Base-by-base conservation (phyloP, 75 land plant species). In the Chamaecyparis obtusa region DNA sequence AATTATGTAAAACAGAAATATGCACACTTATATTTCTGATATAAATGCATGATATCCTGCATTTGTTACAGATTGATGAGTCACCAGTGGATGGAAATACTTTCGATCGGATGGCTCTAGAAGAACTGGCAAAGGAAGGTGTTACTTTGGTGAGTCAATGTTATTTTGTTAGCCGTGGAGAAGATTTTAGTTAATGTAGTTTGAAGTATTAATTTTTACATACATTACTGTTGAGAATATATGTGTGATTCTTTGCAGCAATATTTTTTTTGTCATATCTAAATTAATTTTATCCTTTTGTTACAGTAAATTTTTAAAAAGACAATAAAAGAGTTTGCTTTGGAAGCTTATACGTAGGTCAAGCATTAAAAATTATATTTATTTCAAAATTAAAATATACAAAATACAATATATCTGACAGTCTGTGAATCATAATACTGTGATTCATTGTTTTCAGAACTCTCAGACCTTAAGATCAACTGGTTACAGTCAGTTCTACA, bases 111-210 rank as follows among this genome's bases (percentile, higher is more conserved):
- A 87, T 84, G 81, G 93, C 93, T 43, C 85, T 98, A 79, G 99
- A 98, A 89, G 90, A 95, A 87, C 97, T 97, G 32, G 93, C 97
- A 54, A 98, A 97, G 92, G 99, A 98, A 91, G 99, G 99, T 79
- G 99, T 98, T 24, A 97, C 99, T 33, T 78, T 98, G 94, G 99
- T 98, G 92, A 89, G 14, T 44, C 48, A 81, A 81, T 19, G 51
- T 81, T n/a, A n/a, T 46, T 43, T 13, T 46, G 32, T 81, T 81
- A 27, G 9, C 30, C 0, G 33, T 46, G 51, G 83, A 44, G 41
- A 39, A 39, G 41, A 39, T 39, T 39, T 39, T 39, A 39, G 2
- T 41, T n/a, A 13, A 9, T 11, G 27, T 51, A 44, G 15, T 81
- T 81, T 81, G 48, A 81, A 81, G 36, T 41, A 1, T 9, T 41